Base-by-base conservation (phyloP, 495 filamentous ascomycete species). In the Lindgomyces ingoldianus region DNA sequence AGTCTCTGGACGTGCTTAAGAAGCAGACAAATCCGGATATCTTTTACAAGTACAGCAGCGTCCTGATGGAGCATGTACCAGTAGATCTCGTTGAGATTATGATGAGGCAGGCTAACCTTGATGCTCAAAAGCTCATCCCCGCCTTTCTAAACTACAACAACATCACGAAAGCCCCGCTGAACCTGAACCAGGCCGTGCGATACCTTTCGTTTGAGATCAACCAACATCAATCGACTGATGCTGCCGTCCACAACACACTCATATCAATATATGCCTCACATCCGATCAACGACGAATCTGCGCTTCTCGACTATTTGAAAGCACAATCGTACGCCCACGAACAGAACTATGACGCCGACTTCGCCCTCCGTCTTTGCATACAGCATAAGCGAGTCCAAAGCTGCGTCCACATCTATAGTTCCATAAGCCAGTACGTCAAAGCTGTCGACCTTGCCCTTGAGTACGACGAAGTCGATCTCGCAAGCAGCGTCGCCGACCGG, bases 241-340 rank as follows among this genome's bases (percentile, higher is more conserved):
- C 94, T 4, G 93, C 94, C n/a, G 87, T 98, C 22, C 94, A 98
- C 75, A 98, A 98, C 74, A 98, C 95, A 0, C 84, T 98, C 26
- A 90, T 98, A 61, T 96, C 91, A 45, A 95, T 98, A 54, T 96
- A 96, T 74, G 95, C 94, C 18, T 92, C 93, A 2, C 87, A 94
- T 70, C 80, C 85, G 16, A 90, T 90, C 4, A 78, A 82, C 41
- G 90, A 94, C 50, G 94, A 98, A 76, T 84, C 88, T 2, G 88
- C 87, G 4, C 85, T 98, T 16, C 85, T 97, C 21, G 81, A 85
- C 4, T 98, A 98, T 74, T 86, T 98, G 12, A 88, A 96, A 75
- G 81, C 83, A 6, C 87, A 89, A 70, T 81, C 86, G 18, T 73
- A 74, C 4, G 73, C 75, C 19, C 74, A 81, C 39, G 77, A 80